A percentile compares a stretch with the other conserved stretches of the same genome.
phyloP scores from a whole-genome alignment of 2,329 filamentous ascomycete genomes.

The Ceratocystis lukuohia region DNA sequence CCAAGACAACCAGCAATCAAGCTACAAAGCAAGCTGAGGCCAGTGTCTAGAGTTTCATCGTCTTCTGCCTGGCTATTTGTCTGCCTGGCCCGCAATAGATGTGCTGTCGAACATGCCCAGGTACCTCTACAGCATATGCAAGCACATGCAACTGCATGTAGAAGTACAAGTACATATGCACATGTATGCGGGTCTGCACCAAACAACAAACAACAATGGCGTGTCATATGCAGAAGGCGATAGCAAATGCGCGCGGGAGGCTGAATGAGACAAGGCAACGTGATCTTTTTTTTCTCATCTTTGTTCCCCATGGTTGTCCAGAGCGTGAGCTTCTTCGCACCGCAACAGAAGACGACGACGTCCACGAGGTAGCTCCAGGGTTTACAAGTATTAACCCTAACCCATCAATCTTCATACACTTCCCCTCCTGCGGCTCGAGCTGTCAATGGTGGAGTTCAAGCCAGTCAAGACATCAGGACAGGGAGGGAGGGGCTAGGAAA shows the following conservation, averaged over 20 bases:
- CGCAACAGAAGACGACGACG: too few species aligned
- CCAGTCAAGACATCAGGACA: too few species aligned
- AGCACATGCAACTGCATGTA: too few species aligned
- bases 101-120: too few species aligned
- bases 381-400: neutral
- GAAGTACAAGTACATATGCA: too few species aligned
- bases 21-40: neutral
- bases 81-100: too few species aligned
- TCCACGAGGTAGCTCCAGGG: neutral
- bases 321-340: neutral
- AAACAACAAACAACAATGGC: neutral
- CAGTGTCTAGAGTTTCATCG: too few species aligned
- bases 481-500: neutral
- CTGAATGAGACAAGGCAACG: neutral
- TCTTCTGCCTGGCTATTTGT: too few species aligned
- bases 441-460: neutral
- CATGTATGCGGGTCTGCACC: neutral
- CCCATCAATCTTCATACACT: too few species aligned
- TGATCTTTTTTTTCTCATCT: too few species aligned
- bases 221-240: neutral
- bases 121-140: too few species aligned
- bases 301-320: neutral
- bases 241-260: neutral
- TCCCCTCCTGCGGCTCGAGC: neutral
- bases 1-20: neutral